A percentile compares a stretch with the other conserved stretches of the same genome.
Evolutionary conservation across 2,329 filamentous ascomycete species (phyloP).

Genomic region (Alternaria dauci): DNA sequence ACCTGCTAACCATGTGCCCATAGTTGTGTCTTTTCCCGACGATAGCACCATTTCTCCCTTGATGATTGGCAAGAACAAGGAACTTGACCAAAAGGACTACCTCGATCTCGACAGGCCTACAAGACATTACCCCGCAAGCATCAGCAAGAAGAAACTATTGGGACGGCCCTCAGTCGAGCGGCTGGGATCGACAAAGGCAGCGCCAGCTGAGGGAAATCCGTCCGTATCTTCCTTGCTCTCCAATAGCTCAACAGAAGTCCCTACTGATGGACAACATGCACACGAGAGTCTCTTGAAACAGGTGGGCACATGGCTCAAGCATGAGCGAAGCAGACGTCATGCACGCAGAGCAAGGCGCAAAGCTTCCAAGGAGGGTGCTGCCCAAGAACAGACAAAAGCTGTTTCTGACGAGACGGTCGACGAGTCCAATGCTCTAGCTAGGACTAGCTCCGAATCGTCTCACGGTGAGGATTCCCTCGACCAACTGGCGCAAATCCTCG

Average conservation of each 20-base stretch:
- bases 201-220: conserved; percentile 36
- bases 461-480: conserved; percentile 76
- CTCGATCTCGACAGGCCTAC: conserved; percentile 51
- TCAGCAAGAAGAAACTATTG: conserved; percentile 54
- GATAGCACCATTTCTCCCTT: conserved; percentile 57
- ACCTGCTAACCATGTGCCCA: conserved; percentile 31
- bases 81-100: conserved; percentile 54
- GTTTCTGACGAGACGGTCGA: conserved; percentile 13
- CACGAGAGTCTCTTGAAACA: conserved; percentile 68
- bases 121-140: conserved; percentile 50
- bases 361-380: conserved; percentile 55
- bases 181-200: conserved; percentile 32
- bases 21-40: conserved; percentile 58
- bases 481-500: conserved; percentile 79
- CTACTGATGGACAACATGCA: conserved; percentile 34
- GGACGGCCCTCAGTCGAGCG: conserved; percentile 53
- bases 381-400: conserved; percentile 8
- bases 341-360: conserved; percentile 61
- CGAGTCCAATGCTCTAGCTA: conserved; percentile 47
- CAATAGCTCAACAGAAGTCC: conserved; percentile 37
- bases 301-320: conserved; percentile 82
- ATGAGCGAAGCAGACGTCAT: conserved; percentile 75
- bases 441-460: conserved; percentile 68
- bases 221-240: conserved; percentile 43
- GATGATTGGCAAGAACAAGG: conserved; percentile 57